Percentiles rank a stretch among this genome's conserved stretches.
Conservation (phyloP, 2,329 filamentous ascomycete genomes). For the Xylaria digitata region DNA sequence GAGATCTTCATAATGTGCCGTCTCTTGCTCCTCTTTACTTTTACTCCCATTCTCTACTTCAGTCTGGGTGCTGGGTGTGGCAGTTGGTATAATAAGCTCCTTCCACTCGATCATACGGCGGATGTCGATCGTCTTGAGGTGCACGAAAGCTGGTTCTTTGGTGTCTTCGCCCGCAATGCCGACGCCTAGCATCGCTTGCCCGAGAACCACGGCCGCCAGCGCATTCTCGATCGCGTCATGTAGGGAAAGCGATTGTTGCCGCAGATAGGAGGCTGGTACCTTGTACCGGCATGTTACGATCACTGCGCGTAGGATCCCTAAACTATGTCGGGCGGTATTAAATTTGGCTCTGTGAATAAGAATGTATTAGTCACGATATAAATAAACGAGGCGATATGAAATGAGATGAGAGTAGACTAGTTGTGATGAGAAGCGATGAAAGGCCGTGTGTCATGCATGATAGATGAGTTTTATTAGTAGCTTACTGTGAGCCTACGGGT, state of each 20-base stretch:
- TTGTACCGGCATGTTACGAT: conserved; percentile 59
- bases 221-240: conserved; percentile 33
- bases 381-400: not conserved
- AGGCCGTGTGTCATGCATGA: not conserved
- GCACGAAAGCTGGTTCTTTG: conserved; percentile 57
- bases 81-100: conserved; percentile 38
- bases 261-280: conserved; percentile 34
- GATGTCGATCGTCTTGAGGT: conserved; percentile 58
- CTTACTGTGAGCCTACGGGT: conserved; percentile 40
- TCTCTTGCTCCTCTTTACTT: conserved; percentile 4
- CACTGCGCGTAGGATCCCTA: conserved; percentile 62
- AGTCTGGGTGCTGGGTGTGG: not conserved
- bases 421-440: no score
- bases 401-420: not conserved
- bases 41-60: no score
- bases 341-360: conserved; percentile 34
- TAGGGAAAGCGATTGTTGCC: conserved; percentile 23
- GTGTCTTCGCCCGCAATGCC: conserved; percentile 60
- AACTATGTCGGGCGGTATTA: conserved; percentile 56
- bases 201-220: conserved; percentile 47
- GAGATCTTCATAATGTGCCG: conserved; percentile 36
- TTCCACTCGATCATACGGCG: conserved; percentile 56
- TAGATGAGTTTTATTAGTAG: not conserved
- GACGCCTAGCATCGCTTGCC: conserved; percentile 61
- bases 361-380: not conserved